Base-by-base conservation (phyloP, 129 eudicot genomes). In the Lactuca saligna region DNA sequence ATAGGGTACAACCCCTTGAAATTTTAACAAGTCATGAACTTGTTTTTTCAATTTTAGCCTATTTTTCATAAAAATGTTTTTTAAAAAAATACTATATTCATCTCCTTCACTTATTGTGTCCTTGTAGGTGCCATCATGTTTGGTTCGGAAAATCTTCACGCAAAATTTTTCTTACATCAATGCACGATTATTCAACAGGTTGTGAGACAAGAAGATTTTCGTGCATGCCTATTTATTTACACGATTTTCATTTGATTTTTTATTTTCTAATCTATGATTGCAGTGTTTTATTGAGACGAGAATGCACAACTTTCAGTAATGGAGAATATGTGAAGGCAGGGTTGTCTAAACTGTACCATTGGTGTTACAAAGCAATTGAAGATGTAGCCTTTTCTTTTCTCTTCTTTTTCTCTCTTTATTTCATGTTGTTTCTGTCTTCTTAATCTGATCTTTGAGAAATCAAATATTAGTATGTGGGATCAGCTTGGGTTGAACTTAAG, bases 401-500 rank as follows among this genome's bases (percentile, higher is more conserved):
- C 8, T 50, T 50, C 49, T 11, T n/a, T 38, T 8, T 11, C 41
- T 10, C 57, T 68, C 20, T 50, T 25, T 32, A 55, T 16, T 57
- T 6, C 42, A 20, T 75, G 41, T 55, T 20, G 9, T 49, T 51
- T 6, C 63, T 38, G 1, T 17, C 20, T 16, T 38, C 15, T 60
- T 61, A 61, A 39, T 65, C 77, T 70, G 59, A 42, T 44, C 46
- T 50, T 60, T 29, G 61, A 49, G 64, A 75, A 75, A 61, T 16
- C 12, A 37, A 68, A 53, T 74, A 49, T 17, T 90, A 89, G 99
- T 89, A 82, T 71, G 85, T 97, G 72, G 99, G 99, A 44, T 78
- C 95, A 41, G 78, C 98, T 46, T 92, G 96, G 96, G 96, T 86
- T 66, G 96, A 92, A 92, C 96, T 92, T 51, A 93, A 83, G 88